phyloP scores from a whole-genome alignment of 2,329 filamentous ascomycete species.

The Phoma sp. region DNA sequence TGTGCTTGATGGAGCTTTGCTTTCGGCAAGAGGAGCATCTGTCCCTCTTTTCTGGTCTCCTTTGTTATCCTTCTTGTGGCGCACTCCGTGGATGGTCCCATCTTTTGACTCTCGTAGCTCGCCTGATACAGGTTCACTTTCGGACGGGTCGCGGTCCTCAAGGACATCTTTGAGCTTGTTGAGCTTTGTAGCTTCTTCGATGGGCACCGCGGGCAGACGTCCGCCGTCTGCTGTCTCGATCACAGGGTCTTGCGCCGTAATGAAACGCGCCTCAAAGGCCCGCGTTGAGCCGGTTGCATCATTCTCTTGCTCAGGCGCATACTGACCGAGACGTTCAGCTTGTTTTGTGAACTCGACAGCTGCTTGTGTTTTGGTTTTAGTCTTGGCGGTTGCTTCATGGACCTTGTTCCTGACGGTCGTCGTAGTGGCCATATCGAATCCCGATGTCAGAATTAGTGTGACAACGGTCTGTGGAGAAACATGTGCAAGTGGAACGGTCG shows the following conservation, averaged over 20 bases:
- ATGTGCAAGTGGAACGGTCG: conserved; percentile 21
- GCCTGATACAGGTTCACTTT: conserved; percentile 35
- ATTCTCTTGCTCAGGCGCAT: conserved; percentile 51
- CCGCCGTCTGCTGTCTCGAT: conserved; percentile 72
- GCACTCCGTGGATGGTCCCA: conserved; percentile 51
- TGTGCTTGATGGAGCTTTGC: conserved; percentile 70
- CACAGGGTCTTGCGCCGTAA: conserved; percentile 75
- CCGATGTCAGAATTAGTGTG: conserved; percentile 21
- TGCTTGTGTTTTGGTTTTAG: conserved; percentile 42
- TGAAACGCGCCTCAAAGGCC: conserved; percentile 67
- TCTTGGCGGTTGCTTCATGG: conserved; percentile 27
- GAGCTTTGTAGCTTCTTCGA: conserved; percentile 74
- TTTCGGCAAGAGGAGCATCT: conserved; percentile 54
- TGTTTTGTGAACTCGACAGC: conserved; percentile 68
- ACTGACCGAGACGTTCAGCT: conserved; percentile 57
- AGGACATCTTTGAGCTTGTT: conserved; percentile 67
- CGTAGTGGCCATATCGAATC: conserved; percentile 34
- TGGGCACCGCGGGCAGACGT: conserved; percentile 71
- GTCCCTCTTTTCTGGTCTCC: conserved; percentile 47
- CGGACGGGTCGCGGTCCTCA: conserved; percentile 48
- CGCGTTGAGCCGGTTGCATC: conserved; percentile 56
- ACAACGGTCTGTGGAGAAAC: conserved; percentile 31
- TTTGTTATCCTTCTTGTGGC: conserved; percentile 37
- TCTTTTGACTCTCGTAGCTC: conserved; percentile 52
- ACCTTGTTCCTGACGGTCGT: conserved; percentile 30